These are phyloP conservation scores for Tetrahymena thermophila DNA, from an alignment of 73 alveolate genomes.

Conservation along the genomic window DNA sequence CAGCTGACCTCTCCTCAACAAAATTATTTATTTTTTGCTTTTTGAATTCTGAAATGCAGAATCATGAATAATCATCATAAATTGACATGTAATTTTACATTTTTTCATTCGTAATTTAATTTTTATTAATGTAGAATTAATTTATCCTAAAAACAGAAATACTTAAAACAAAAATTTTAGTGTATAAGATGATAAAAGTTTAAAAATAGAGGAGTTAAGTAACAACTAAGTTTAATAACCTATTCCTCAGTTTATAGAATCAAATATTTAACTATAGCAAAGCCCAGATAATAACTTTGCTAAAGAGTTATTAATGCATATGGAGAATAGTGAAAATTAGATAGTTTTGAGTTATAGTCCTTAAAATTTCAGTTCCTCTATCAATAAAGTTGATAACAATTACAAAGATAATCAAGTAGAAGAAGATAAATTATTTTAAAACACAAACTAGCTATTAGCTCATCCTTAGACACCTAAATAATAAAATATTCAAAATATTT, in stretches of 20 bases:
- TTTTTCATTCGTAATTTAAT: no score
- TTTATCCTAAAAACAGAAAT: not conserved
- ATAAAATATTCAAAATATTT: not conserved
- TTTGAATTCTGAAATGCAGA: not conserved
- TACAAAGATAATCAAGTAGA: not conserved
- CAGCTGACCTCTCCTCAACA: not conserved
- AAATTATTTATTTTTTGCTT: not conserved
- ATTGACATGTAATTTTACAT: not conserved
- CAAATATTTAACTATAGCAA: not conserved
- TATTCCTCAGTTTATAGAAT: not conserved
- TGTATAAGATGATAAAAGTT: not conserved
- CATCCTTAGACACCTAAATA: not conserved
- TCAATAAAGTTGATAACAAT: not conserved
- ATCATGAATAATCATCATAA: not conserved
- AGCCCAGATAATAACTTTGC: not conserved
- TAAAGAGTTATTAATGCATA: not conserved
- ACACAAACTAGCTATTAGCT: not conserved
- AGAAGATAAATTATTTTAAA: not conserved
- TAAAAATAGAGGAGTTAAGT: not conserved
- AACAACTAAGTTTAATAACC: not conserved
- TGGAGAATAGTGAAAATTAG: not conserved
- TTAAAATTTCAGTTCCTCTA: not conserved
- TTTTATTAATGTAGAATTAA: not conserved
- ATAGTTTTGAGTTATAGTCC: not conserved
- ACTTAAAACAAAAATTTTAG: not conserved